These are phyloP conservation scores for Pestalotiopsis fici DNA, from an alignment of 2,329 filamentous ascomycete genomes.

Conservation along the genomic window DNA sequence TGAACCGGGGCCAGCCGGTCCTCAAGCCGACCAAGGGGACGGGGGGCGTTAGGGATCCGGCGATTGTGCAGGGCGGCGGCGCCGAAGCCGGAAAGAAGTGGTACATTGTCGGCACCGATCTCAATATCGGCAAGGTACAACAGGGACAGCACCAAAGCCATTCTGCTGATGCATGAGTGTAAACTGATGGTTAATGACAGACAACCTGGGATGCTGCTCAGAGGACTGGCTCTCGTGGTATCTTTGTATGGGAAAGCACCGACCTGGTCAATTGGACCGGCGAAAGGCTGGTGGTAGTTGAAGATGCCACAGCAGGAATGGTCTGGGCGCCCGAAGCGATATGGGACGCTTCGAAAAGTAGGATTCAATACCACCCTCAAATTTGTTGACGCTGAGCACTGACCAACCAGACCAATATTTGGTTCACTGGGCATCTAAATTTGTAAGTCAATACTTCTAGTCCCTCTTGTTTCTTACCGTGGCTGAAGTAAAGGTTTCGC, in stretches of 20 bases:
- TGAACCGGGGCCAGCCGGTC: constrained; percentile 50
- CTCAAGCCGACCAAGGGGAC: constrained; percentile 52
- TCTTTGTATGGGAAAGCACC: constrained; percentile 57
- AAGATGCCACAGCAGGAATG: constrained; percentile 56
- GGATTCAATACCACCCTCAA: background rate
- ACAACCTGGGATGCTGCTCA: constrained; percentile 55
- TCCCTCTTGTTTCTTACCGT: background rate
- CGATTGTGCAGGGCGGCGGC: constrained; percentile 47
- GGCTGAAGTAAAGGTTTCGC: constrained; percentile 6
- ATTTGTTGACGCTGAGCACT: constrained; percentile 8
- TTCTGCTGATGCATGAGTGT: no score
- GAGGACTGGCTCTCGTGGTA: constrained; percentile 49
- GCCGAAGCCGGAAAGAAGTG: constrained; percentile 49
- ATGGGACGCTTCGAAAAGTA: constrained; percentile 46
- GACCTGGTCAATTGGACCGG: constrained; percentile 50
- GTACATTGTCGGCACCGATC: constrained; percentile 55
- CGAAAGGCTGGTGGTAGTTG: constrained; percentile 50
- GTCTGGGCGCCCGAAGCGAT: constrained; percentile 60
- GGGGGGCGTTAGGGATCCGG: constrained; percentile 52
- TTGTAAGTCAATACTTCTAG: constrained; percentile 29
- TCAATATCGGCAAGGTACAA: constrained; percentile 52
- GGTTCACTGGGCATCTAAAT: constrained; percentile 49
- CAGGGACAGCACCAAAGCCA: background rate
- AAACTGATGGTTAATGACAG: constrained; percentile 22
- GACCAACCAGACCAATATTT: constrained; percentile 38